Conservation (phyloP, 2,329 filamentous ascomycete species). For the Myriangium duriaei region DNA sequence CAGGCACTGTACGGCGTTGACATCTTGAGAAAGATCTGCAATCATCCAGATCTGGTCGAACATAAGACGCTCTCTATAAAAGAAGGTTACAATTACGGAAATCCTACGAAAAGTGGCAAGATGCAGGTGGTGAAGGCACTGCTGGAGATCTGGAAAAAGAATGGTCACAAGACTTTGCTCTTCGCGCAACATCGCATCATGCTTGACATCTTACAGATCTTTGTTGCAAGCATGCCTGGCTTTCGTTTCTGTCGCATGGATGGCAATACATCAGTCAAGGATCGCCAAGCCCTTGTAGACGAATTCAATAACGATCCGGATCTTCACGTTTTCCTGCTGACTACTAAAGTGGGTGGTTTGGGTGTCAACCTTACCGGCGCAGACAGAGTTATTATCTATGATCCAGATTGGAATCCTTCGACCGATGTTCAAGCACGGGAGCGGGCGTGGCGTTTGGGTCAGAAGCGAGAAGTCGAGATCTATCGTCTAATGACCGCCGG, state of each 20-base stretch:
- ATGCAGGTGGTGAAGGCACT: conserved; percentile 89
- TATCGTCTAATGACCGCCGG: conserved; percentile 97
- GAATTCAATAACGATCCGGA: conserved; percentile 74
- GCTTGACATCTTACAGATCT: conserved; percentile 84
- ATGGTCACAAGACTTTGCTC: conserved; percentile 86
- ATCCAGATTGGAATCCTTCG: conserved; percentile 97
- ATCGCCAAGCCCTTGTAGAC: conserved; percentile 81
- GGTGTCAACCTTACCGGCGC: conserved; percentile 92
- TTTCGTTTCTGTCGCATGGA: conserved; percentile 86
- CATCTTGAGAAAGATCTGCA: conserved; percentile 88
- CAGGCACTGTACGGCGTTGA: conserved; percentile 86
- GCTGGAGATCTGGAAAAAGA: conserved; percentile 74
- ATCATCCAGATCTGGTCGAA: conserved; percentile 81
- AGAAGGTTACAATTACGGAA: conserved; percentile 63
- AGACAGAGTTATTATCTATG: conserved; percentile 92
- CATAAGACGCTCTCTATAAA: conserved; percentile 48
- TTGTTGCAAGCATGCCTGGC: conserved; percentile 53
- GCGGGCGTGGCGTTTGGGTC: conserved; percentile 86
- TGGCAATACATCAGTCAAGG: conserved; percentile 75
- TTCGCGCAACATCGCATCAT: conserved; percentile 93
- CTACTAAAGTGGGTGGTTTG: conserved; percentile 87
- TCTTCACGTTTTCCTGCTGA: conserved; percentile 81
- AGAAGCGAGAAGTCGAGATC: conserved; percentile 89
- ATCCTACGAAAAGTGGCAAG: conserved; percentile 71
- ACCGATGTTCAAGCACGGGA: conserved; percentile 93